Conservation (phyloP, 768 basidiomycete genomes). For the Dentipellis sp. region DNA sequence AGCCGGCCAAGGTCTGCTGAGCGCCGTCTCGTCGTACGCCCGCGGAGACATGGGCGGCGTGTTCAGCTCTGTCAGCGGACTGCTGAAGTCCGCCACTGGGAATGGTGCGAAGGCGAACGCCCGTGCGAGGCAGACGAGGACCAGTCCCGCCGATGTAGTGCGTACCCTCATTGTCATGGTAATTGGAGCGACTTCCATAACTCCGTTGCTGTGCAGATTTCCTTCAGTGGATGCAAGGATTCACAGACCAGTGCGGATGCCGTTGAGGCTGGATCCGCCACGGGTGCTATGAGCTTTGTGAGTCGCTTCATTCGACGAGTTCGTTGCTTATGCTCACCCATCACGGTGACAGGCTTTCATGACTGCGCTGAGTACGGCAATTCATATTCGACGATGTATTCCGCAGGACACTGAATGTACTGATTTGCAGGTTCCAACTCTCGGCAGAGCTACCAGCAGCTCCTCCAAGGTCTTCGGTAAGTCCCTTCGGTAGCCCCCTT, state of each 20-base stretch:
- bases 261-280: conserved; percentile 57
- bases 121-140: conserved; percentile 40
- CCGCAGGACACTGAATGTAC: neutral
- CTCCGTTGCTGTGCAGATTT: conserved; percentile 44
- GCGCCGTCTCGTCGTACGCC: conserved; percentile 68
- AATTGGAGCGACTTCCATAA: neutral
- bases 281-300: conserved; percentile 79
- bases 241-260: conserved; percentile 80
- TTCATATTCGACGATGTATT: neutral
- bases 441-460: conserved; percentile 54
- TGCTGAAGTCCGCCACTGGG: conserved; percentile 72
- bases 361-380: conserved; percentile 38
- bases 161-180: conserved; percentile 21
- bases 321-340: neutral
- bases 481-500: conserved; percentile 1
- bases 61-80: conserved; percentile 59
- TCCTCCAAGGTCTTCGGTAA: conserved; percentile 50
- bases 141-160: conserved; percentile 86
- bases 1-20: conserved; percentile 81
- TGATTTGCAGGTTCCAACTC: conserved; percentile 32
- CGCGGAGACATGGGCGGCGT: conserved; percentile 75
- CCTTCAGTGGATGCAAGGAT: conserved; percentile 81
- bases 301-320: conserved; percentile 17
- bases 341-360: conserved; percentile 45
- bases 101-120: conserved; percentile 53